These are phyloP conservation scores for Phytophthora chlamydospora DNA, from an alignment of 352 stramenopile genomes.

Conservation along the genomic window DNA sequence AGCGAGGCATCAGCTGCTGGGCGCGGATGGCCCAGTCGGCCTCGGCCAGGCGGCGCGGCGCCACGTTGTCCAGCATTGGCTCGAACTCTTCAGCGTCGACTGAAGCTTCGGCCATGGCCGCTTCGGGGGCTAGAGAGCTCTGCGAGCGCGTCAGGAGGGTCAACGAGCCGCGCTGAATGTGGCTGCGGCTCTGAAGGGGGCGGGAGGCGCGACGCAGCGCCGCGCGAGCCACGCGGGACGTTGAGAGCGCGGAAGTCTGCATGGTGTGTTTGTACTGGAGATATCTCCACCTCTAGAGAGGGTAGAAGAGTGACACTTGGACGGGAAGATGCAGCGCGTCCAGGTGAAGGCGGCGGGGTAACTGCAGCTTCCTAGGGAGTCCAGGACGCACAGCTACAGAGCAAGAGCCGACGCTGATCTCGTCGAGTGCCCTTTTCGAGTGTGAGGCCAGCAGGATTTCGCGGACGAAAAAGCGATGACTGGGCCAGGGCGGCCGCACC, in stretches of 20 bases:
- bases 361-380: background rate
- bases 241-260: slow-evolving; percentile 34
- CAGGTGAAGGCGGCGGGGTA: slow-evolving; percentile 1
- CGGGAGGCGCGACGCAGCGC: slow-evolving; percentile 22
- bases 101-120: slow-evolving; percentile 15
- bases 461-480: slow-evolving; percentile 27
- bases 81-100: slow-evolving; percentile 32
- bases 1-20: slow-evolving; percentile 52
- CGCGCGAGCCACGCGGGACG: slow-evolving; percentile 25
- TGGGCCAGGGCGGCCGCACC: slow-evolving; percentile 27
- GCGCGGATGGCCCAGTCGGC: slow-evolving; percentile 71
- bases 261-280: slow-evolving; percentile 7
- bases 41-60: slow-evolving; percentile 32
- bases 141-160: slow-evolving; percentile 22
- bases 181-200: background rate
- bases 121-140: slow-evolving; percentile 40
- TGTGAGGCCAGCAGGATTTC: slow-evolving; percentile 24
- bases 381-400: slow-evolving; percentile 2
- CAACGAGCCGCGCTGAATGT: slow-evolving; percentile 16
- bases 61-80: slow-evolving; percentile 7
- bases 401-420: slow-evolving; percentile 9
- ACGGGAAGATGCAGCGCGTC: background rate
- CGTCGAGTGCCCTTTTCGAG: slow-evolving; percentile 12
- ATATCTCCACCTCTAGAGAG: slow-evolving; percentile 11
- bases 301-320: background rate